phyloP scores from a whole-genome alignment of 2,329 filamentous ascomycete genomes.

The Hymenoscyphus infarciens region DNA sequence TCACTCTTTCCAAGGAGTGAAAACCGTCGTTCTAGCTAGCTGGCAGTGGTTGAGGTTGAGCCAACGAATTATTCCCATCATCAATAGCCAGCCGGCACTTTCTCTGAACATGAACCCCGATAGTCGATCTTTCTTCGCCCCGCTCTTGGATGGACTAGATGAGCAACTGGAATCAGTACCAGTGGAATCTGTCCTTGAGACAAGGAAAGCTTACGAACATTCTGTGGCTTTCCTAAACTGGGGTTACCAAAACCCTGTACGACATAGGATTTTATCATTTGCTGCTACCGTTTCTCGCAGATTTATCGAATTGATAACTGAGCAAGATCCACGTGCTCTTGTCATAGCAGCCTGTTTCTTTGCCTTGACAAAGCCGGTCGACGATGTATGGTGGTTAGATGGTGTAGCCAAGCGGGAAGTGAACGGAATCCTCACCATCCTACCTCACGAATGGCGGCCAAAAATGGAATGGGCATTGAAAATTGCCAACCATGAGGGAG shows the following conservation, averaged over 20 bases:
- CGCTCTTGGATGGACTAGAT: constrained; percentile 55
- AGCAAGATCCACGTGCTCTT: constrained; percentile 44
- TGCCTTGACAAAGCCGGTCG: constrained; percentile 30
- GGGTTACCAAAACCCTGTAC: constrained; percentile 58
- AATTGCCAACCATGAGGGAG: constrained; percentile 31
- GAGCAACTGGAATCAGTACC: constrained; percentile 46
- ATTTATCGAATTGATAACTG: constrained; percentile 57
- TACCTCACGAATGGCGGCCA: constrained; percentile 32
- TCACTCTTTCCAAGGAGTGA: constrained; percentile 64
- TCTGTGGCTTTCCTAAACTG: constrained; percentile 64
- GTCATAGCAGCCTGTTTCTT: constrained; percentile 34
- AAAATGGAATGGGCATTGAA: constrained; percentile 35
- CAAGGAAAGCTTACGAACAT: constrained; percentile 57
- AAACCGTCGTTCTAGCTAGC: constrained; percentile 59
- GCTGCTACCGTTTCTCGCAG: constrained; percentile 61
- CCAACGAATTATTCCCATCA: constrained; percentile 55
- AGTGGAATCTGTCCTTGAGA: constrained; percentile 28
- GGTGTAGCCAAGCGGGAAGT: constrained; percentile 64
- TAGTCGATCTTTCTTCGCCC: constrained; percentile 56
- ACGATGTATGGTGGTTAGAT: constrained; percentile 61
- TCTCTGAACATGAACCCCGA: constrained; percentile 55
- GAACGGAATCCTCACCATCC: constrained; percentile 43
- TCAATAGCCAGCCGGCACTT: constrained; percentile 61
- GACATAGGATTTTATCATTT: constrained; percentile 57
- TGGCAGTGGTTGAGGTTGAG: constrained; percentile 62